These are phyloP conservation scores for Malus hybrid DNA, from an alignment of 331 rosid species.

Conservation along the genomic window DNA sequence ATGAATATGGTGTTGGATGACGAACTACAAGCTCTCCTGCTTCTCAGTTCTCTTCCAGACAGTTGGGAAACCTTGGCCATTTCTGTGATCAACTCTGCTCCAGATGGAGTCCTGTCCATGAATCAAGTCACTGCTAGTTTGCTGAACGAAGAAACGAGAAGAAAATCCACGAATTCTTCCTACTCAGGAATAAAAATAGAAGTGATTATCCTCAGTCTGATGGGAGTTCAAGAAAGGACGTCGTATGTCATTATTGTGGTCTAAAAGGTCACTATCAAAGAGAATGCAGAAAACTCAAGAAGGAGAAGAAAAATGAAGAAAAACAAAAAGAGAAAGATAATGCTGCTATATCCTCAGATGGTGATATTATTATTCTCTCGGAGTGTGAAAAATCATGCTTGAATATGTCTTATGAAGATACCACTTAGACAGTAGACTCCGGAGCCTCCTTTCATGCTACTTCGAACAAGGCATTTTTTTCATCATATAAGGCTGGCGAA, in stretches of 20 bases:
- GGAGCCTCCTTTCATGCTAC: background rate
- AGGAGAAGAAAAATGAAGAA: background rate
- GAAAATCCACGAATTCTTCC: no score
- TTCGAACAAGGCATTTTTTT: background rate
- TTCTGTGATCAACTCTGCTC: background rate
- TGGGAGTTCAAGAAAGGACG: background rate
- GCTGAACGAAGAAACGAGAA: no score
- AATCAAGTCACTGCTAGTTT: no score
- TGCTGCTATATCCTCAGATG: background rate
- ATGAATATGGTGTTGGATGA: background rate
- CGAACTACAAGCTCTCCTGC: background rate
- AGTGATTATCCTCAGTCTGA: background rate
- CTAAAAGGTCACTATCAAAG: background rate
- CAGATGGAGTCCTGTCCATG: background rate
- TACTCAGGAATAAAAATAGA: background rate
- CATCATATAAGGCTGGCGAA: background rate
- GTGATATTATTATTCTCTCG: background rate
- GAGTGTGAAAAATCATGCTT: background rate
- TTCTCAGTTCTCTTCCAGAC: background rate
- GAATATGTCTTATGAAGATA: background rate
- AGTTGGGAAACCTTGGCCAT: background rate
- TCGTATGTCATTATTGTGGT: background rate
- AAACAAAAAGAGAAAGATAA: background rate
- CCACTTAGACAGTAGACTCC: background rate
- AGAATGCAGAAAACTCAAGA: background rate